Conservation (phyloP, 2,329 filamentous ascomycete species). For the Bipolaris gigantea region DNA sequence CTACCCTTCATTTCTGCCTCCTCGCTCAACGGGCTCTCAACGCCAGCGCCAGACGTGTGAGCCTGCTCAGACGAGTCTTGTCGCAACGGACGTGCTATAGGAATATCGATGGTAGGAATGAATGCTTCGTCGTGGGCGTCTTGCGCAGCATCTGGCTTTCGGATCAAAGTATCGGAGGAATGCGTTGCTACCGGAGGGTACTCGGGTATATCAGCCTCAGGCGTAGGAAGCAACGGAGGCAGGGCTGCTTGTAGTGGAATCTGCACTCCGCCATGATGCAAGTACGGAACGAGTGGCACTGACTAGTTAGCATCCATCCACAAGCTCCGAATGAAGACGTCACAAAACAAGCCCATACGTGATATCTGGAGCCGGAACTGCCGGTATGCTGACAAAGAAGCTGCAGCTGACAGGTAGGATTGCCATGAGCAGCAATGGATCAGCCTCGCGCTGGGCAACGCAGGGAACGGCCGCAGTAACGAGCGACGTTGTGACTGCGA, state of each 20-base stretch:
- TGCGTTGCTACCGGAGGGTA: slow-evolving; percentile 29
- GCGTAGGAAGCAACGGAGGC: slow-evolving; percentile 30
- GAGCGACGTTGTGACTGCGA: not conserved
- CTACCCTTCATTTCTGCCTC: slow-evolving; percentile 42
- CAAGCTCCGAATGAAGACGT: slow-evolving; percentile 12
- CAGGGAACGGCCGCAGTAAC: slow-evolving; percentile 17
- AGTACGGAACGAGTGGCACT: slow-evolving; percentile 44
- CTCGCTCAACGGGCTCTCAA: slow-evolving; percentile 15
- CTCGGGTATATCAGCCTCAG: slow-evolving; percentile 27
- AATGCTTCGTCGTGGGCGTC: slow-evolving; percentile 27
- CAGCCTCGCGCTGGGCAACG: slow-evolving; percentile 9
- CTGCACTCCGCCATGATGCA: slow-evolving; percentile 41
- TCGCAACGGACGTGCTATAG: slow-evolving; percentile 30
- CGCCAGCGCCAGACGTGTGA: slow-evolving; percentile 19
- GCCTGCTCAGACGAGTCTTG: slow-evolving; percentile 21
- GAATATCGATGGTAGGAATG: slow-evolving; percentile 35
- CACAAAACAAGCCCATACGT: slow-evolving; percentile 3
- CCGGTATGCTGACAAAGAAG: slow-evolving; percentile 20
- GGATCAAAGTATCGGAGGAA: slow-evolving; percentile 15
- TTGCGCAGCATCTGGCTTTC: slow-evolving; percentile 28
- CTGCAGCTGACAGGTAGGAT: not conserved
- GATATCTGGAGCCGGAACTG: slow-evolving; percentile 24
- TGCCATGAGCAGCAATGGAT: slow-evolving; percentile 6
- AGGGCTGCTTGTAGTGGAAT: slow-evolving; percentile 35
- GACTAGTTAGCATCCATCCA: slow-evolving; percentile 29